Evolutionary conservation across 257 asterid genomes (phyloP).

Genomic region (Solanum virginianum): DNA sequence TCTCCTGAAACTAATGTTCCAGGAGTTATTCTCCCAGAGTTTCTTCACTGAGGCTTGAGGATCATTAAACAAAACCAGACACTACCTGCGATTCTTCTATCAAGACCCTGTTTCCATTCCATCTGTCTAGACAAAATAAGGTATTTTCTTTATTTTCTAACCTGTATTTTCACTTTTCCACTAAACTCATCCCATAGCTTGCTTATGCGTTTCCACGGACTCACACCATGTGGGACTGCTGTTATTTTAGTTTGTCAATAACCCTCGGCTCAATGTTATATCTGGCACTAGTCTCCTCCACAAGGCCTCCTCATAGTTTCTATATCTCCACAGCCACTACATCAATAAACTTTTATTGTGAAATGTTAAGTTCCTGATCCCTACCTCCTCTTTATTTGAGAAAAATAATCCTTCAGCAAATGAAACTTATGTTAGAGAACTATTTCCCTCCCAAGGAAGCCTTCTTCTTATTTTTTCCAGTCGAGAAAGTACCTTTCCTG

Average conservation of each 20-base stretch:
- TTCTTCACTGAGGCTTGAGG: not conserved
- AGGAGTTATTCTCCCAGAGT: not conserved
- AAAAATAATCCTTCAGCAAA: not conserved
- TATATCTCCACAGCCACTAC: not conserved
- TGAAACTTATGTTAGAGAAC: not conserved
- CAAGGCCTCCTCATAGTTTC: not conserved
- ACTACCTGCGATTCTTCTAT: not conserved
- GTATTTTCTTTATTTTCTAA: not conserved
- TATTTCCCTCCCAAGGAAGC: not conserved
- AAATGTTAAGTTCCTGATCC: not conserved
- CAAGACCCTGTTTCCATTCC: not conserved
- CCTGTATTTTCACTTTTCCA: not conserved
- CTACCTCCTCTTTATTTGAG: not conserved
- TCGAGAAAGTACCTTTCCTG: not conserved
- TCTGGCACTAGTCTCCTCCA: not conserved
- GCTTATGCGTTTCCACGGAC: not conserved
- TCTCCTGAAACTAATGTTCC: not conserved
- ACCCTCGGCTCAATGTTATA: not conserved
- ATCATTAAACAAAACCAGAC: not conserved
- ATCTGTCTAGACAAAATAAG: not conserved
- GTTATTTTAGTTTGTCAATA: not conserved
- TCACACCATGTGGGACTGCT: not conserved
- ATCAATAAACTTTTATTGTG: not conserved
- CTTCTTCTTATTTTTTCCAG: not conserved
- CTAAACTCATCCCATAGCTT: not conserved